Base-by-base conservation (phyloP, 176 grass and related monocot species). In the Carex littledalei region DNA sequence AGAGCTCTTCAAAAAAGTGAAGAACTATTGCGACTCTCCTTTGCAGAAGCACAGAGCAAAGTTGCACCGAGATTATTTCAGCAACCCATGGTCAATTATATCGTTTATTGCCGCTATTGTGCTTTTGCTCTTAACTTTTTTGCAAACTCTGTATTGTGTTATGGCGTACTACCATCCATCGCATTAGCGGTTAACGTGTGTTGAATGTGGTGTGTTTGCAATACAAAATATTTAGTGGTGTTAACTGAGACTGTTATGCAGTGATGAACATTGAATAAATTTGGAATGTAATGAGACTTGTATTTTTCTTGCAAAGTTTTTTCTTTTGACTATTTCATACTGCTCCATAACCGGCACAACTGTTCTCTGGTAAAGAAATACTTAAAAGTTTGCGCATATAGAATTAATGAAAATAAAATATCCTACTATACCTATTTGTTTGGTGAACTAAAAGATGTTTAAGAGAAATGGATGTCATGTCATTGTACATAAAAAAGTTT, bases 21-120 rank as follows among this genome's bases (percentile, higher is more conserved):
- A 67, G 71, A 68, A 24, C 9, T 86, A 80, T 35, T 86, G 84
- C 7, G 74, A 86, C 34, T 87, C 78, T 37, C 47, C 20, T 6
- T 87, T 64, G 78, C 63, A 71, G 3, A 72, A 60, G 49, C 59
- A 80, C 31, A 62, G 85, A 24, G 85, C 85, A 15, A 87, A 45
- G 47, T 18, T 87, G 63, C 14, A 24, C 31, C 58, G 76, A 8
- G 85, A 87, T n/a, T 87, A 81, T 20, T 87, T 81, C 20, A 61
- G 41, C 11, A 87, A 58, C 24, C 85, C 85, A 2, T 87, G 85
- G 85, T 16, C 63, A 14, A 70, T 82, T 50, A 31, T 87, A 53
- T 82, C 85, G 3, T 64, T 68, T 17, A 16, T 83, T 15, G 62
- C 21, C 7, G 81, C 21, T 14, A 66, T 83, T 68, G 5, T 83